phyloP scores from a whole-genome alignment of 2,329 filamentous ascomycete genomes.

The Fusarium aywerte region DNA sequence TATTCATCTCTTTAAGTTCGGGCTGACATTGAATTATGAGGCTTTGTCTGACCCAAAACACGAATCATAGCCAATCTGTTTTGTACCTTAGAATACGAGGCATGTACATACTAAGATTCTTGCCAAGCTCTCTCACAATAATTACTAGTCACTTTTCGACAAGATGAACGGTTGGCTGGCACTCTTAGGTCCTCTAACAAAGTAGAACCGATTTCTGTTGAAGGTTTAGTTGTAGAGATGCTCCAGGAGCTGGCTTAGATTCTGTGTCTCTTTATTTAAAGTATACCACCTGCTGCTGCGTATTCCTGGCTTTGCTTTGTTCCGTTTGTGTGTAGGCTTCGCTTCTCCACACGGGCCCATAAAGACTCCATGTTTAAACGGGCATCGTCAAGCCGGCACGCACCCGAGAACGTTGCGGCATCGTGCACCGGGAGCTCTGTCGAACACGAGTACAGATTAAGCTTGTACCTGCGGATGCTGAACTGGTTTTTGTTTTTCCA shows the following conservation, averaged over 20 bases:
- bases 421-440: conserved; percentile 6
- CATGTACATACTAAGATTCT: neutral
- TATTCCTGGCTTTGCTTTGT: conserved; percentile 3
- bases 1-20: neutral
- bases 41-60: neutral
- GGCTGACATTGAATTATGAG: neutral
- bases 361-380: conserved; percentile 1
- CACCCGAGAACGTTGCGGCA: conserved; percentile 21
- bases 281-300: neutral
- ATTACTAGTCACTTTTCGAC: conserved; percentile 8
- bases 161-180: neutral
- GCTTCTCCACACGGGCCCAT: conserved; percentile 21
- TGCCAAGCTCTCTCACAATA: neutral
- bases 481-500: neutral
- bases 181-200: neutral
- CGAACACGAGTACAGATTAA: neutral
- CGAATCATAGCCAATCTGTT: conserved; percentile 3
- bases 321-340: conserved; percentile 10
- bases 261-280: neutral
- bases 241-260: neutral
- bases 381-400: conserved; percentile 16
- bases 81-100: conserved; percentile 10
- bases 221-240: conserved; percentile 2
- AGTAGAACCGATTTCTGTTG: neutral
- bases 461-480: neutral